A percentile compares a stretch with the other conserved stretches of the same genome.
phyloP scores from a whole-genome alignment of 164 flowering plant species.

The Macadamia integrifolia region DNA sequence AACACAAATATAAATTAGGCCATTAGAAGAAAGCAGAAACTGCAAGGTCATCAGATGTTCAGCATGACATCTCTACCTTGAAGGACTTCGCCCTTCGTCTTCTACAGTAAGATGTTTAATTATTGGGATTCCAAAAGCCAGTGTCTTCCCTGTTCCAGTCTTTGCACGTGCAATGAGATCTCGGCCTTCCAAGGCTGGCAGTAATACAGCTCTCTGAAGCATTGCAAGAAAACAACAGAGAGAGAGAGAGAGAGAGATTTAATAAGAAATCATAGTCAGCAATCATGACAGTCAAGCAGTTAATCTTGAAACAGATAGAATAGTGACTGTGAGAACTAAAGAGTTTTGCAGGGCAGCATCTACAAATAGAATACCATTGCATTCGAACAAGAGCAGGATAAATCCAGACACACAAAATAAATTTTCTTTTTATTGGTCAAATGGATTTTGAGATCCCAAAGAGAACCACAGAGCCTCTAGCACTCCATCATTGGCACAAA shows the following conservation, averaged over 20 bases:
- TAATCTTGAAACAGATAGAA: not conserved
- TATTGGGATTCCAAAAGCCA: slow-evolving; percentile 95
- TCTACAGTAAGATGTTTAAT: slow-evolving; percentile 60
- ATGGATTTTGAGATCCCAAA: no score
- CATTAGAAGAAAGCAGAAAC: not conserved
- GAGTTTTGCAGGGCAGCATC: not conserved
- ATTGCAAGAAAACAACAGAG: not conserved
- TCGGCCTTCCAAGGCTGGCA: slow-evolving; percentile 86
- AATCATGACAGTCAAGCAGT: not conserved
- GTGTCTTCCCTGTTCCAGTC: slow-evolving; percentile 97
- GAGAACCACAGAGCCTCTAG: no score
- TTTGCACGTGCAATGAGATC: slow-evolving; percentile 97
- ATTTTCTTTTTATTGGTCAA: no score
- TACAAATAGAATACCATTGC: not conserved
- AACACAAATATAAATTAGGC: slow-evolving; percentile 3
- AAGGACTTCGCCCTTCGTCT: slow-evolving; percentile 32
- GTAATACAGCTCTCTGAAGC: slow-evolving; percentile 76
- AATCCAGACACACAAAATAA: not conserved
- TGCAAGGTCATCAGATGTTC: not conserved
- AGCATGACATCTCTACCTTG: slow-evolving; percentile 36
- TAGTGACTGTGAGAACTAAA: not conserved
- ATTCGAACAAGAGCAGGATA: not conserved
- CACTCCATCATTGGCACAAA: no score
- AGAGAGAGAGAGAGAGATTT: not conserved
- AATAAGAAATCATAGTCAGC: not conserved